Evolutionary conservation across 208 protist species (phyloP).

Genomic region (Leptomonas seymouri): DNA sequence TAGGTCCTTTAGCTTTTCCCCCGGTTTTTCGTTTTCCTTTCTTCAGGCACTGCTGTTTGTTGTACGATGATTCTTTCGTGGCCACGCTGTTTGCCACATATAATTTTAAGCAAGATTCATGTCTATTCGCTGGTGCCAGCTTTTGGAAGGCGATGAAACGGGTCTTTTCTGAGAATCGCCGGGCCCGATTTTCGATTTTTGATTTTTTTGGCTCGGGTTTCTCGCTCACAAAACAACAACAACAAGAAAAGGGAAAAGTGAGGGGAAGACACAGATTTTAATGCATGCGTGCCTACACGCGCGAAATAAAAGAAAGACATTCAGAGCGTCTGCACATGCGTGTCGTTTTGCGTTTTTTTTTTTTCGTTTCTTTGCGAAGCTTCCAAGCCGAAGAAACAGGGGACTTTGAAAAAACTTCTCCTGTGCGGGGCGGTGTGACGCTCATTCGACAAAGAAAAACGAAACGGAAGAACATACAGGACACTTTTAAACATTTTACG

Average conservation of each 20-base stretch:
- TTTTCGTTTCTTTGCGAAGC: not conserved
- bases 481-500: not conserved
- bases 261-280: not conserved
- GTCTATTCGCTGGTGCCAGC: not conserved
- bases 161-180: not conserved
- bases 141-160: not conserved
- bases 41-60: conserved; percentile 3
- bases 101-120: not conserved
- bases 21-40: not conserved
- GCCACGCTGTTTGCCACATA: not conserved
- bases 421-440: conserved; percentile 1
- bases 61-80: not conserved
- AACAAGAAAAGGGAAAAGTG: not conserved
- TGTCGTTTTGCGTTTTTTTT: not conserved
- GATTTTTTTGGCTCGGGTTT: not conserved
- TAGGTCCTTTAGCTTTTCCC: conserved; percentile 8
- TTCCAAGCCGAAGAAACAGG: not conserved
- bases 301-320: conserved; percentile 1
- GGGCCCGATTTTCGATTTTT: not conserved
- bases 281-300: not conserved
- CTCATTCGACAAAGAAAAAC: not conserved
- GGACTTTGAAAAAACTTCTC: not conserved
- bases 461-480: conserved; percentile 5
- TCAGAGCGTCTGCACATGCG: not conserved
- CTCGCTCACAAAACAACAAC: not conserved